Conservation (phyloP, 495 filamentous ascomycete genomes). For the Penicillium steckii region DNA sequence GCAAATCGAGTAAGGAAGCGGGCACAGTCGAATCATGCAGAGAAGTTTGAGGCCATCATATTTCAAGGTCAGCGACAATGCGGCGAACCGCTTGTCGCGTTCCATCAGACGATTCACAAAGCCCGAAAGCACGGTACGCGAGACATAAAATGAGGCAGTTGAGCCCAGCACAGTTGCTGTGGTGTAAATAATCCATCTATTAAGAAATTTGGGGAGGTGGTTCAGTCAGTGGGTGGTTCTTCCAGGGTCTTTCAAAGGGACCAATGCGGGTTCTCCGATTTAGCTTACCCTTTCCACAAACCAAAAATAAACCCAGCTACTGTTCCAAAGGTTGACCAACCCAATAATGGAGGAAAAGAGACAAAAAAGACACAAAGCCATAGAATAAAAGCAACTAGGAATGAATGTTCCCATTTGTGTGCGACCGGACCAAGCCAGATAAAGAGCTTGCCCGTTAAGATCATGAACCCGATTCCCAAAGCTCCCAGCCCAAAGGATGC, state of each 20-base stretch:
- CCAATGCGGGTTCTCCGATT: slow-evolving; percentile 14
- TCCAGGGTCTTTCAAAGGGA: background rate
- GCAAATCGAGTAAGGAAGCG: slow-evolving; percentile 89
- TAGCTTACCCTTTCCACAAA: slow-evolving; percentile 71
- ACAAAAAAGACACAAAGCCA: slow-evolving; percentile 75
- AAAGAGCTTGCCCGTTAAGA: slow-evolving; percentile 79
- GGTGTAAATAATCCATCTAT: slow-evolving; percentile 78
- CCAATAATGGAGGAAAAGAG: slow-evolving; percentile 88
- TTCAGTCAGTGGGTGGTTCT: background rate
- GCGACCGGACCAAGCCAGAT: slow-evolving; percentile 67
- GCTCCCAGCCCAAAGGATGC: slow-evolving; percentile 48
- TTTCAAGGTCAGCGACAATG: slow-evolving; percentile 63
- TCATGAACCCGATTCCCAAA: slow-evolving; percentile 62
- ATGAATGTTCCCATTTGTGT: slow-evolving; percentile 65
- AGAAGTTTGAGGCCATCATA: slow-evolving; percentile 87
- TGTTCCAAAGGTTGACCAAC: slow-evolving; percentile 84
- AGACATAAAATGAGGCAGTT: slow-evolving; percentile 73
- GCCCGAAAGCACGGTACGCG: slow-evolving; percentile 68
- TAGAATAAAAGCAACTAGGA: slow-evolving; percentile 73
- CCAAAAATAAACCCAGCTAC: slow-evolving; percentile 92
- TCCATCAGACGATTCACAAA: slow-evolving; percentile 81
- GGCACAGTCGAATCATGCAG: slow-evolving; percentile 90
- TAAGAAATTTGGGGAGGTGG: slow-evolving; percentile 7
- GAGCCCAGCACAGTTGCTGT: slow-evolving; percentile 76
- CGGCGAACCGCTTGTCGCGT: slow-evolving; percentile 74